Evolutionary conservation across 2,329 filamentous ascomycete genomes (phyloP), one percentile per base, ranked within the genome.

Genomic region (Aspergillus fructus): DNA sequence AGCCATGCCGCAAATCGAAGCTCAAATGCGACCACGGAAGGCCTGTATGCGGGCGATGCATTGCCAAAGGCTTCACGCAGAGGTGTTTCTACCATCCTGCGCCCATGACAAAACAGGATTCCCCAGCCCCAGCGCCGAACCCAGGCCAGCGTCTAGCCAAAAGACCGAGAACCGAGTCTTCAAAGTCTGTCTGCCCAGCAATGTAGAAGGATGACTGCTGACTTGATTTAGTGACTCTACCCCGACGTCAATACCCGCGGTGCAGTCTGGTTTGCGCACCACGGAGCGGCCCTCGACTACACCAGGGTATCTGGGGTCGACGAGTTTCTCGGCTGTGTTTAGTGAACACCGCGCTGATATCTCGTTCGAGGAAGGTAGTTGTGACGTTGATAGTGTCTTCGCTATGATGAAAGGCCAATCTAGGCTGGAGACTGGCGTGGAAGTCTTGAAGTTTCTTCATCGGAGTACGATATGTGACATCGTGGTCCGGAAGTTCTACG

Each of bases 41-140:
- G 42, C 73, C 73, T 2, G 62, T 73, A 6, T 75, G 71, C 58
- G 65, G 67, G 24, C 59, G 69, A 62, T 74, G 71, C 48, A 55
- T 58, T n/a, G 47, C 64, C 5, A 72, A 71, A 49, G 65, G 68
- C 27, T 70, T 71, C 45, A 59, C 52, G 7, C 62, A 68, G 17
- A 62, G 64, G 57, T 75, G 73, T 49, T 72, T 72, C 46, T 74
- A 75, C 50, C 73, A 75, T 56, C 73, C 73, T 48, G 70, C 73
- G 5, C 73, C 72, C 4, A 75, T 75, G 73, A 74, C 72, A 19
- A 74, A 67, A 30, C 56, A 63, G n/a, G 60, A 59, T 19, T 55
- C 27, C 42, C 12, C 42, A 45, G 42, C 4, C 21, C n/a, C 42
- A 4, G 61, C 21, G 3, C 21, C 21, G 4, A 13, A 46, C 21